Base-by-base conservation (phyloP, 2,329 filamentous ascomycete species). In the Verruconis gallopava region DNA sequence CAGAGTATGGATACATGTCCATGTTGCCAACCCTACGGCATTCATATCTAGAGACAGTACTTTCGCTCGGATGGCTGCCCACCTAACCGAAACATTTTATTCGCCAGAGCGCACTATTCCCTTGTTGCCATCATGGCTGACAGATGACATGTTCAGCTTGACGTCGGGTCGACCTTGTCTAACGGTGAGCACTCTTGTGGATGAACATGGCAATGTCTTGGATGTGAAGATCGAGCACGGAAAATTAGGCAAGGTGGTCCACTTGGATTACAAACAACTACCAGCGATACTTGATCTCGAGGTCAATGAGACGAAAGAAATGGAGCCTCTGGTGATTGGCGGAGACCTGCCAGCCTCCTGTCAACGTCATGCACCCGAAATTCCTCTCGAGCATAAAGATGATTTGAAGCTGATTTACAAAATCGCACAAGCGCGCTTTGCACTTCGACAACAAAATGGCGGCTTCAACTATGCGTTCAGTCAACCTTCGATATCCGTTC, bases 21-120 rank as follows among this genome's bases (percentile, higher is more conserved):
- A 91, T 55, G 72, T 82, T 33, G 84, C 85, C 12, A 85, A 91
- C 52, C 83, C 83, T 5, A 79, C 80, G 2, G 82, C 84, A 4
- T 73, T 74, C 45, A 75, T 91, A 47, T 51, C 63, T 15, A 72
- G 74, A 14, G 64, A 73, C 17, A 74, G 76, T 28, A 61, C 66
- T 5, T 57, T 84, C 5, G 71, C 72, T 22, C 65, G 71, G 46
- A 73, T 75, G 51, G 76, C 83, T 36, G 69, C 77, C 44, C 65
- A 75, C 36, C 68, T 74, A 51, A 64, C 66, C 4, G 60, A 70
- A 50, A 71, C 68, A 0, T 61, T 75, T 5, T 80, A 73, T 46
- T 66, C 77, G 21, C 72, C 72, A 0, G 71, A 77, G 47, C 58
- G 65, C 21, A 60, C 64, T 4, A 76, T 71, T 48, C 67, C 69